Evolutionary conservation across 805 yeast genomes (phyloP).

Genomic region (Komagataella pseudopastoris): DNA sequence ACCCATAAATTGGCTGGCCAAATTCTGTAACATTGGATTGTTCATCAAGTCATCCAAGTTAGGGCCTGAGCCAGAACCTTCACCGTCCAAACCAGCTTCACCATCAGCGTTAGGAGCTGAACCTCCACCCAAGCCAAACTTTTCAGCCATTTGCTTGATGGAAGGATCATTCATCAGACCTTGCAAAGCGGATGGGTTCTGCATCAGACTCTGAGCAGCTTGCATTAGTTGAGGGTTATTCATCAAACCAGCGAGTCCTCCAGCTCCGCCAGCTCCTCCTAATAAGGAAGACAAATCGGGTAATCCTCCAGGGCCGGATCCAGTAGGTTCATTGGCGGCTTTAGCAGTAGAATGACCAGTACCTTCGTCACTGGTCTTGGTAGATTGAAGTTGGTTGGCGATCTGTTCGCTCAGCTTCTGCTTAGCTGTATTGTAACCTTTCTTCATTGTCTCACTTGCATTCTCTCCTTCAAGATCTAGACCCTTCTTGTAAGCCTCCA

Average conservation of each 20-base stretch:
- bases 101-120: conserved; percentile 10
- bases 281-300: conserved; percentile 62
- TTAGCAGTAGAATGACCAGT: conserved; percentile 12
- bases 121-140: conserved; percentile 55
- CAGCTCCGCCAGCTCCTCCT: conserved; percentile 56
- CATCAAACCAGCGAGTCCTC: conserved; percentile 56
- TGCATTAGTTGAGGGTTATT: conserved; percentile 86
- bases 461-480: conserved; percentile 75
- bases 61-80: conserved; percentile 22
- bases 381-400: conserved; percentile 23
- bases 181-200: conserved; percentile 64
- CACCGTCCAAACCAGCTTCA: conserved; percentile 10
- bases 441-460: conserved; percentile 81
- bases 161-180: conserved; percentile 73
- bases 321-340: conserved; percentile 14
- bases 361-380: conserved; percentile 5
- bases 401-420: conserved; percentile 71
- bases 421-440: conserved; percentile 90
- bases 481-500: conserved; percentile 84
- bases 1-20: conserved; percentile 64
- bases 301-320: conserved; percentile 37
- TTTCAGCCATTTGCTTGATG: conserved; percentile 72
- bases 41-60: conserved; percentile 60
- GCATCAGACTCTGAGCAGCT: conserved; percentile 82
- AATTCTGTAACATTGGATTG: conserved; percentile 62